phyloP scores from a whole-genome alignment of 225 moss, liverwort and hornwort genomes.

The Physcomitrium patens region DNA sequence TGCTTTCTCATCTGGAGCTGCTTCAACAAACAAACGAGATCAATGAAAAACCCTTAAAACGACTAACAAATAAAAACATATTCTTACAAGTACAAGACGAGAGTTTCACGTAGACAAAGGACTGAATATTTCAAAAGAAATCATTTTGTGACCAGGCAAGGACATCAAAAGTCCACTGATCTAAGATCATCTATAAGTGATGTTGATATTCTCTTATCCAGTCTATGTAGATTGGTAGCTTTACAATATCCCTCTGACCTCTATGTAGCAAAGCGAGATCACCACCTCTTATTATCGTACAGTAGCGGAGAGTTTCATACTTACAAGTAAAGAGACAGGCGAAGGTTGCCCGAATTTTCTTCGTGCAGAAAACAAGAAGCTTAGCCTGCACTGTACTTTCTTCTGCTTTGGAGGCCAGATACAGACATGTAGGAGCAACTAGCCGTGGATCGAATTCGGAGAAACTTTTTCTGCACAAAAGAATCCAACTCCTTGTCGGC shows the following conservation, averaged over 20 bases:
- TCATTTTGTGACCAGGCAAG: background rate
- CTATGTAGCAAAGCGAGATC: background rate
- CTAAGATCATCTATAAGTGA: slow-evolving; percentile 6
- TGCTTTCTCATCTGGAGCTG: slow-evolving; percentile 89
- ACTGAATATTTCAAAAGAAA: background rate
- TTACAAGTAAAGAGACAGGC: slow-evolving; percentile 43
- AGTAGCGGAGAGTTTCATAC: slow-evolving; percentile 5
- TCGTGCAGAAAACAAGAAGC: slow-evolving; percentile 71
- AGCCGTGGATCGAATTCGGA: slow-evolving; percentile 91
- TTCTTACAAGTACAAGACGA: background rate
- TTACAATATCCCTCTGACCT: background rate
- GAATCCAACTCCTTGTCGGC: background rate
- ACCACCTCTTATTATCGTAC: slow-evolving; percentile 7
- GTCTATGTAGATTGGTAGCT: background rate
- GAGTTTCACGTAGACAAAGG: background rate
- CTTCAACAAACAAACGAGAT: slow-evolving; percentile 1
- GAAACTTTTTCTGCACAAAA: slow-evolving; percentile 78
- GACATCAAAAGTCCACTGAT: background rate
- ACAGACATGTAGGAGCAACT: slow-evolving; percentile 97
- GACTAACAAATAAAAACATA: background rate
- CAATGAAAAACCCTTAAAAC: slow-evolving; percentile 2
- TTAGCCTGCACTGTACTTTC: slow-evolving; percentile 97
- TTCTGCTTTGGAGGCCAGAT: slow-evolving; percentile 95
- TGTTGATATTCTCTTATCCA: background rate
- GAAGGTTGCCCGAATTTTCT: slow-evolving; percentile 62